A percentile compares a stretch with the other conserved stretches of the same genome.
Conservation (phyloP, 148 eudicot genomes). For the Gaultheria prostrata region DNA sequence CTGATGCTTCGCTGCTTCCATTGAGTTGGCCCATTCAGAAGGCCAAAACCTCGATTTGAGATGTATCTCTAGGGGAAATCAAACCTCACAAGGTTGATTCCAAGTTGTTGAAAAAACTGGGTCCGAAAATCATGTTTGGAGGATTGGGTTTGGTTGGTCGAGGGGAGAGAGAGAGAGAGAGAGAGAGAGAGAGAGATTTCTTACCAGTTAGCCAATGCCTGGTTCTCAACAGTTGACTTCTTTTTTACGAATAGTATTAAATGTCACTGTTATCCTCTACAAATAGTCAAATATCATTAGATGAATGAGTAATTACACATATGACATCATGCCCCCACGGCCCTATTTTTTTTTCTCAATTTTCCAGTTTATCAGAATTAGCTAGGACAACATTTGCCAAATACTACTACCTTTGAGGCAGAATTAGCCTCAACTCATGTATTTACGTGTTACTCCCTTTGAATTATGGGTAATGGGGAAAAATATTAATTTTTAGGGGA, state of each 20-base stretch:
- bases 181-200: no score
- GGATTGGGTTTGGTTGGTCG: neutral
- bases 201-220: neutral
- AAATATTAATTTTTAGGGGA: no score
- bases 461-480: no score
- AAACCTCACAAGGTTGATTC: constrained; percentile 32
- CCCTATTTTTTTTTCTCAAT: no score
- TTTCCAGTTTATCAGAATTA: no score
- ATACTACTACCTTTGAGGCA: no score
- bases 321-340: no score
- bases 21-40: constrained; percentile 86
- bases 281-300: neutral
- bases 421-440: no score
- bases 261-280: no score
- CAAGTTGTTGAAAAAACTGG: constrained; percentile 54
- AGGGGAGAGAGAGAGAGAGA: neutral
- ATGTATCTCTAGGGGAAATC: constrained; percentile 19
- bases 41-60: constrained; percentile 30
- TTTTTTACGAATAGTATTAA: neutral
- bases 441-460: no score
- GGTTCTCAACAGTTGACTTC: neutral
- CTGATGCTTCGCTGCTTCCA: constrained; percentile 42
- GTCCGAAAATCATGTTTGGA: constrained; percentile 57
- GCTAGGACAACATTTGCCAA: no score
- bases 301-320: neutral